Base-by-base conservation (phyloP, 148 eudicot genomes). In the Spergularia marina region DNA sequence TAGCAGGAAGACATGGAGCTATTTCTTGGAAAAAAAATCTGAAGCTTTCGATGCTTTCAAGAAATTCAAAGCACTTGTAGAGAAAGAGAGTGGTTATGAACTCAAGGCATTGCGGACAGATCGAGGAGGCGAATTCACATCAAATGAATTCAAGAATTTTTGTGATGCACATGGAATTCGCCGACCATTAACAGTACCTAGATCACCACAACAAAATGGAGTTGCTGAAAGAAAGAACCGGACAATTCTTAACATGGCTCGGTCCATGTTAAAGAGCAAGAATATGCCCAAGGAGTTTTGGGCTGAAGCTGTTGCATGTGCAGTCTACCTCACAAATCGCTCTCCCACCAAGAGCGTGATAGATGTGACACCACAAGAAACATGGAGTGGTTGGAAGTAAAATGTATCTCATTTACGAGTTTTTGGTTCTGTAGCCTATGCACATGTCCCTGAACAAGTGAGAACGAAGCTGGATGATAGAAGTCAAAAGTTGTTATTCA, bases 351-450 rank as follows among this genome's bases (percentile, higher is more conserved):
- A 69, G 51, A 61, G 51, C 10, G 12, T 58, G 14, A 67, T 44
- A 1, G 23, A 10, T 41, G 21, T 53, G 25, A 68, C 49, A 4
- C 73, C 64, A 12, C 74, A 14, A 21, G 74, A 68, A 69, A 58
- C 73, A 3, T 76, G 57, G 74, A 76, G 67, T 23, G 73, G 47
- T 40, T 5, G 49, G 8, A 74, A 64, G 70, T 7, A 70, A 64
- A 52, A 18, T 13, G 51, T 64, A 13, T 76, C 51, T 7, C 79
- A 76, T 41, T 14, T 76, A 6, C 5, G 34, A 47, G 59, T 77
- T 10, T 77, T 72, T 70, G 58, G 72, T 15, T 72, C 71, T n/a
- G 65, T 78, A 20, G 66, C 69, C 9, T 66, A 78, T 66, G 52
- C 63, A 10, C 59, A 65, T 21, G 57, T 55, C 8, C 36, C 16